These are phyloP conservation scores for Suhomyces taliae DNA, from an alignment of 1,139 yeast species.

Conservation along the genomic window DNA sequence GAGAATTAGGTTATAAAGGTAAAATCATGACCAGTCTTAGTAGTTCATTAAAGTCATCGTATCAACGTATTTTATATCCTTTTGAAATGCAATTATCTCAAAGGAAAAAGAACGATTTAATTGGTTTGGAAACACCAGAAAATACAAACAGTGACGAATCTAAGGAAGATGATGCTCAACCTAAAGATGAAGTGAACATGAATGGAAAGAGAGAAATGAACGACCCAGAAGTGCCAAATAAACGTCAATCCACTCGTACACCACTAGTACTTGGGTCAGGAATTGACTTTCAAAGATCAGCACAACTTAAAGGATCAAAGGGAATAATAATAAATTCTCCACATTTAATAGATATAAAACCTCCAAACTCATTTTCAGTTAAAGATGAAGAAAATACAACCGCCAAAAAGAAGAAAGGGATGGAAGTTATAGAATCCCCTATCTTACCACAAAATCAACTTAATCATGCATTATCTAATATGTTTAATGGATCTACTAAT, in stretches of 20 bases:
- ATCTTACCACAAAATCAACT: constrained; percentile 31
- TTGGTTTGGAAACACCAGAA: constrained; percentile 3
- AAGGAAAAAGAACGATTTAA: constrained; percentile 13
- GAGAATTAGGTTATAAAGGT: constrained; percentile 75
- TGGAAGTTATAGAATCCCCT: constrained; percentile 21
- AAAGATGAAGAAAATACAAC: constrained; percentile 12
- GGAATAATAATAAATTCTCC: constrained; percentile 50
- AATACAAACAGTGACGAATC: too few relatives aligned
- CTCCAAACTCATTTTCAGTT: constrained; percentile 22
- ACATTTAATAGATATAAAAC: constrained; percentile 37
- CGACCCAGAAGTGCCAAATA: constrained; percentile 1
- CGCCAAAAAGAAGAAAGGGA: constrained; percentile 17
- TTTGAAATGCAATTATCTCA: constrained; percentile 28
- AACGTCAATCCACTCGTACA: constrained; percentile 3
- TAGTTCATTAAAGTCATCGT: constrained; percentile 63
- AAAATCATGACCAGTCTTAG: constrained; percentile 70
- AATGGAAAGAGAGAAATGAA: constrained; percentile 12
- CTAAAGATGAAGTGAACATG: constrained; percentile 3
- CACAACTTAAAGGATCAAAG: constrained; percentile 44
- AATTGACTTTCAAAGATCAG: constrained; percentile 43
- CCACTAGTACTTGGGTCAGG: constrained; percentile 51
- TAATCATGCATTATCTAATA: constrained; percentile 23
- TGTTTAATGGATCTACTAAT: constrained; percentile 16
- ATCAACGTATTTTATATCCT: constrained; percentile 38
- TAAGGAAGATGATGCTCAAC: neutral